Percentiles rank a stretch among this genome's conserved stretches.
These are phyloP conservation scores for Voacanga thouarsii DNA, from an alignment of 257 asterid species.

Conservation along the genomic window DNA sequence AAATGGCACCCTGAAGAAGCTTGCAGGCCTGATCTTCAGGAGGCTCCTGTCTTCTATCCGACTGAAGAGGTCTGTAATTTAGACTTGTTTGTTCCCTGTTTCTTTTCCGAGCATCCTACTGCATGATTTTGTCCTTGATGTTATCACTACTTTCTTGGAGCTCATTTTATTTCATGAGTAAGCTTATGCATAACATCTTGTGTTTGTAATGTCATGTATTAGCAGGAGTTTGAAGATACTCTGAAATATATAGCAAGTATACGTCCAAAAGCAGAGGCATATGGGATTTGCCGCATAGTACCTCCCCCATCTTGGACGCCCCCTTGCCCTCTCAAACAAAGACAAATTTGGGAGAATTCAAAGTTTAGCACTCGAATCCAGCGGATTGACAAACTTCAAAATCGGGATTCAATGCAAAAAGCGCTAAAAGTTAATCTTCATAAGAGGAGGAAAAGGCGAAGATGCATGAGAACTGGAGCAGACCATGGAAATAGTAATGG, in stretches of 20 bases:
- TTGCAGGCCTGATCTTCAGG: constrained; percentile 65
- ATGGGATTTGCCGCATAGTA: constrained; percentile 96
- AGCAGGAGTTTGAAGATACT: constrained; percentile 88
- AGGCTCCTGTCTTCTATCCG: constrained; percentile 93
- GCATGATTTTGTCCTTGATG: background rate
- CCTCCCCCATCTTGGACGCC: constrained; percentile 98
- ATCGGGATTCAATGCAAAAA: constrained; percentile 69
- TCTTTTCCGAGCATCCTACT: background rate
- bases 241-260: constrained; percentile 76
- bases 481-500: constrained; percentile 50
- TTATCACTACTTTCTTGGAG: background rate
- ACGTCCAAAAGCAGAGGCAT: constrained; percentile 75
- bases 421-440: constrained; percentile 44
- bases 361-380: constrained; percentile 85
- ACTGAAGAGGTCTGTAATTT: constrained; percentile 75
- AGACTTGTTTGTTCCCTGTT: background rate
- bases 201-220: constrained; percentile 19
- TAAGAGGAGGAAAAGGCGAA: constrained; percentile 72
- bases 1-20: constrained; percentile 87
- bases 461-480: constrained; percentile 51
- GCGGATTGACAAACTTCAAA: constrained; percentile 89
- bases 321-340: constrained; percentile 81
- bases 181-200: background rate
- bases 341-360: constrained; percentile 56
- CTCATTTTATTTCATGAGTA: background rate